Evolutionary conservation across 495 filamentous ascomycete genomes (phyloP).

Genomic region (Letharia columbiana): DNA sequence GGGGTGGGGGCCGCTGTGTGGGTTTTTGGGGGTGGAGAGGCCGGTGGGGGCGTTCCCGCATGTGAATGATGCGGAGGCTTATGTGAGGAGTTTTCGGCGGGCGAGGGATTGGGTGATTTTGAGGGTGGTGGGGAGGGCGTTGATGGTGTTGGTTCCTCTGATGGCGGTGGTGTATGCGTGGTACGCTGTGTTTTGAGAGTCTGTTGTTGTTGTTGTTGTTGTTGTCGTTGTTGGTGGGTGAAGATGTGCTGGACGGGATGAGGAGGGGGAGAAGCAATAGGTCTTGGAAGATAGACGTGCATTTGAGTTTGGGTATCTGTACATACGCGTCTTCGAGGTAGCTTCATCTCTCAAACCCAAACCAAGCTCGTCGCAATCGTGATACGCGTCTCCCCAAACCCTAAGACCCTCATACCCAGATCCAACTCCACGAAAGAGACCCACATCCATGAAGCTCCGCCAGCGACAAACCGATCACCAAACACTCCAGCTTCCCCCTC

Average conservation of each 20-base stretch:
- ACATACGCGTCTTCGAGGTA: neutral
- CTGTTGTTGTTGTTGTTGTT: no score
- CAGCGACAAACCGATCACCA: neutral
- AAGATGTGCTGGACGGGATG: neutral
- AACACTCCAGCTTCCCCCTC: neutral
- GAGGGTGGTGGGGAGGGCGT: neutral
- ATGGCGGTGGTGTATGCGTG: neutral
- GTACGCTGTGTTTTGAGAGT: neutral
- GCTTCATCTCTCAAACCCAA: neutral
- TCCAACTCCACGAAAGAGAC: neutral
- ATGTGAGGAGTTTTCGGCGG: neutral
- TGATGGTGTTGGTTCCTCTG: neutral
- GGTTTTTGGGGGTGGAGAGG: neutral
- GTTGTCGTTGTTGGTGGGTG: neutral
- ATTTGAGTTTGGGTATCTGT: neutral
- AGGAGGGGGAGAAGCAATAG: neutral
- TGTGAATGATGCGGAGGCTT: neutral
- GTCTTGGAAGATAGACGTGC: neutral
- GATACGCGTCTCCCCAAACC: neutral
- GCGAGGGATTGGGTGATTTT: neutral
- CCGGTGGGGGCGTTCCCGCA: neutral
- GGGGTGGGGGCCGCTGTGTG: neutral
- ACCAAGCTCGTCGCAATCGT: neutral
- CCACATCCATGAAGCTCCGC: neutral
- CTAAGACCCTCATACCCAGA: neutral